phyloP scores from a whole-genome alignment of 2,329 filamentous ascomycete species.

The Neofusicoccum sp. region DNA sequence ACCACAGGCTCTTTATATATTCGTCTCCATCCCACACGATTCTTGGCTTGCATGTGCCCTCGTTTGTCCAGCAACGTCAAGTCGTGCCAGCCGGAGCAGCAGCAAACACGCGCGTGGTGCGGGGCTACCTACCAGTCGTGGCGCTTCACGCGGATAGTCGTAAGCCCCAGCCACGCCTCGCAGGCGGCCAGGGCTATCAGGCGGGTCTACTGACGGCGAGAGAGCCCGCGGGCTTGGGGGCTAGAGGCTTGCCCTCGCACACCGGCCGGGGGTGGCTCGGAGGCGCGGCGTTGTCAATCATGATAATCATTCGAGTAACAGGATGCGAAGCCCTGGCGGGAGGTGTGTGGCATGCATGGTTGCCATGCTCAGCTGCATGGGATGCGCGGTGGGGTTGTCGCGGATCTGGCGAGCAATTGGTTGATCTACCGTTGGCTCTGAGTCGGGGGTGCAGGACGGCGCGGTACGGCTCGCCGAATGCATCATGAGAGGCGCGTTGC shows the following conservation, averaged over 20 bases:
- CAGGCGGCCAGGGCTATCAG: neutral
- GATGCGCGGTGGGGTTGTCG: neutral
- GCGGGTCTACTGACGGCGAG: neutral
- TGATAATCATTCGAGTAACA: constrained; percentile 2
- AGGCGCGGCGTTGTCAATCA: neutral
- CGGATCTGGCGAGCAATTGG: constrained; percentile 4
- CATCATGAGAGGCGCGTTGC: neutral
- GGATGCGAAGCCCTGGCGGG: neutral
- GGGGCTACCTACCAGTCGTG: constrained; percentile 2
- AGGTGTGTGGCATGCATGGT: neutral
- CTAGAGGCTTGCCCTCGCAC: neutral
- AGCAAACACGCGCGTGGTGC: constrained; percentile 1
- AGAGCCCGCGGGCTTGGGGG: neutral
- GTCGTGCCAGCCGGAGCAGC: constrained; percentile 1
- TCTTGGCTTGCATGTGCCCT: neutral
- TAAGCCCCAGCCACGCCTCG: neutral
- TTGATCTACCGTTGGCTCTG: neutral
- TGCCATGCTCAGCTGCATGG: constrained; percentile 1
- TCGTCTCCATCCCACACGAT: neutral
- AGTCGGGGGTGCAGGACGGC: neutral
- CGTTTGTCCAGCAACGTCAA: neutral
- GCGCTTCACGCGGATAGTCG: constrained; percentile 11
- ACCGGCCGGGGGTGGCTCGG: neutral
- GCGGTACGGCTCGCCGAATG: constrained; percentile 3
- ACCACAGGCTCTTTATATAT: constrained; percentile 17